A percentile compares a stretch with the other conserved stretches of the same genome.
Conservation (phyloP, 306 rosid species). For the Gillenia trifoliata region DNA sequence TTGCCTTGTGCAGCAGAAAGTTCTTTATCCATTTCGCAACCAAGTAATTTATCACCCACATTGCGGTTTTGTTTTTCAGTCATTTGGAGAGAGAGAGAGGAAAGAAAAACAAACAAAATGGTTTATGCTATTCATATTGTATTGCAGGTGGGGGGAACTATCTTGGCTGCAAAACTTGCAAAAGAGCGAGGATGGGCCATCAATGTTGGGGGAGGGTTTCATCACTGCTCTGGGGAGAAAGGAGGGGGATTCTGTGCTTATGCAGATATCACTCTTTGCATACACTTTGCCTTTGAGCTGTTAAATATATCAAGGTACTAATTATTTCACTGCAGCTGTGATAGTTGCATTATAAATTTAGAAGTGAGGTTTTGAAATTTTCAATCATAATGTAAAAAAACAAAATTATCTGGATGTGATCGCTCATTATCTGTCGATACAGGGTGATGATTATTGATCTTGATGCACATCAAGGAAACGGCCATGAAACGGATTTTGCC, state of each 20-base stretch:
- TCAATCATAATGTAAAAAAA: neutral
- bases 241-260: constrained; percentile 96
- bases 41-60: constrained; percentile 44
- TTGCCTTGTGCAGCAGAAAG: constrained; percentile 62
- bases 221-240: constrained; percentile 72
- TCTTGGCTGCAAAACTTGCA: constrained; percentile 86
- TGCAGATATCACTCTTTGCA: constrained; percentile 83
- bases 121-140: constrained; percentile 15
- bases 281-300: constrained; percentile 68
- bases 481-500: constrained; percentile 80
- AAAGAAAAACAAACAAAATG: neutral
- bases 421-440: constrained; percentile 23
- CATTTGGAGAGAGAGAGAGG: neutral
- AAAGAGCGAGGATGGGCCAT: constrained; percentile 94
- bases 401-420: neutral
- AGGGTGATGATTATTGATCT: constrained; percentile 97
- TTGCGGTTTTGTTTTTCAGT: neutral
- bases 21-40: constrained; percentile 72
- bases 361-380: constrained; percentile 18
- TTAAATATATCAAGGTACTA: constrained; percentile 75
- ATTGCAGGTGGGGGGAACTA: constrained; percentile 83
- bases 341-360: constrained; percentile 10
- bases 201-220: constrained; percentile 95
- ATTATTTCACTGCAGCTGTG: neutral
- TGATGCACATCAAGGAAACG: constrained; percentile 99